These are phyloP conservation scores for Phytophthora multivora DNA, from an alignment of 352 stramenopile species.

Conservation along the genomic window DNA sequence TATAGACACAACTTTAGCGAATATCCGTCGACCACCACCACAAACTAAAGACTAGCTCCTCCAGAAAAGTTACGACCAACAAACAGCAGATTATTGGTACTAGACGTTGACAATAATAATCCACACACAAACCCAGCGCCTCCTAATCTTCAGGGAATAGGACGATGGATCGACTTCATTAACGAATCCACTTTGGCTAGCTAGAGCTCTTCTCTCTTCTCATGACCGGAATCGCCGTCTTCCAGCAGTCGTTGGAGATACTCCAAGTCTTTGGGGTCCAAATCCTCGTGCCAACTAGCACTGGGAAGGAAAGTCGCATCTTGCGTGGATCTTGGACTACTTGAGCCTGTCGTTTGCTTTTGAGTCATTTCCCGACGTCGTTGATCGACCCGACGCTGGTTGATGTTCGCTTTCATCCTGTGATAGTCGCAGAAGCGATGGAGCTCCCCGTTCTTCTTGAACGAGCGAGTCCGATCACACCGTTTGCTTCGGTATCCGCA, in stretches of 20 bases:
- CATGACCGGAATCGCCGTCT: neutral
- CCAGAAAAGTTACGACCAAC: no score
- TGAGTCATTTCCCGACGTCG: constrained; percentile 13
- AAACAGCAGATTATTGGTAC: no score
- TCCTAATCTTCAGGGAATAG: no score
- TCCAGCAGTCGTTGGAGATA: constrained; percentile 30
- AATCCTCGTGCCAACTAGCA: constrained; percentile 20
- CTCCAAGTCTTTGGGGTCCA: constrained; percentile 24
- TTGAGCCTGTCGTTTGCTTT: neutral
- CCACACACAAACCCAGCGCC: no score
- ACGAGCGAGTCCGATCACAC: constrained; percentile 37
- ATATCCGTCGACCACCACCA: no score
- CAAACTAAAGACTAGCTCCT: no score
- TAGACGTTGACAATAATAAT: no score
- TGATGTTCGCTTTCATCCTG: constrained; percentile 48
- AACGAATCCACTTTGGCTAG: no score
- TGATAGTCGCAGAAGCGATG: constrained; percentile 56
- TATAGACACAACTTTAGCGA: no score
- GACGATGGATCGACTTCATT: no score
- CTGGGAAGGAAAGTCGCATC: constrained; percentile 2
- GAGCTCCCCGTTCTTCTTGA: constrained; percentile 45
- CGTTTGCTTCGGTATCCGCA: constrained; percentile 47
- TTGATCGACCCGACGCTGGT: constrained; percentile 42
- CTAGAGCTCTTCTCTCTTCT: no score
- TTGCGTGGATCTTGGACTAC: constrained; percentile 18